Evolutionary conservation across 1,139 yeast species (phyloP), one percentile per base, ranked within the genome.

Genomic region (Geotrichum histeridarum): DNA sequence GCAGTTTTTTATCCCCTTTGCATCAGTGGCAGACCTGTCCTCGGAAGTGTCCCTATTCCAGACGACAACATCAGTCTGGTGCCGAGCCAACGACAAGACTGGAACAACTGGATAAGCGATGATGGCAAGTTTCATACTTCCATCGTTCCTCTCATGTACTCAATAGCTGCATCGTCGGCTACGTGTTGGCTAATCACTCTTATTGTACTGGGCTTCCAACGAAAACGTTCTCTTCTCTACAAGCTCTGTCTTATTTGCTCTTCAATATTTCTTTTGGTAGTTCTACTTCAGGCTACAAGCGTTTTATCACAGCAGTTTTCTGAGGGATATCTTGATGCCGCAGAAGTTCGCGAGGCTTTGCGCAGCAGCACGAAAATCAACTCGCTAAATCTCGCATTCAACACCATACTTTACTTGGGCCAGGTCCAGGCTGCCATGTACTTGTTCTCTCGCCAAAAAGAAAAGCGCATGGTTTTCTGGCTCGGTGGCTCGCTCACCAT

Each of bases 371-470:
- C 71, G 4, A 76, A 78, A 15, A n/a, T 51, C 32, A 78, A 79
- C 54, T 74, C 81, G 7, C 71, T 86, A n/a, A 88, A 85, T 63
- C 71, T 86, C 50, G 66, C 86, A 1, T 80, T 81, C 49, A 82
- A 82, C 27, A 68, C 84, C 8, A 64, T 86, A 5, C 72, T 86
- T 18, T 86, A 84, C 65, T 72, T 86, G 35, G 82, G 87, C 55
- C 93, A 86, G 65, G 90, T 86, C 0, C 91, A 86, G 63, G 83
- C 87, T 30, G 76, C 86, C 5, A 84, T 84, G 80, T 73, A 93
- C 54, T 70, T 86, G 31, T 87, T 86, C 63, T 80, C 81, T 52
- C 74, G 96, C 43, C 85, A 80, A 53, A 77, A 77, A 54, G 96
- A 89, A 68, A 84, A 84, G 64, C 73, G 89, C 54, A 70, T 83